Evolutionary conservation across 2,329 filamentous ascomycete species (phyloP).

Genomic region (Xylaria sp.): DNA sequence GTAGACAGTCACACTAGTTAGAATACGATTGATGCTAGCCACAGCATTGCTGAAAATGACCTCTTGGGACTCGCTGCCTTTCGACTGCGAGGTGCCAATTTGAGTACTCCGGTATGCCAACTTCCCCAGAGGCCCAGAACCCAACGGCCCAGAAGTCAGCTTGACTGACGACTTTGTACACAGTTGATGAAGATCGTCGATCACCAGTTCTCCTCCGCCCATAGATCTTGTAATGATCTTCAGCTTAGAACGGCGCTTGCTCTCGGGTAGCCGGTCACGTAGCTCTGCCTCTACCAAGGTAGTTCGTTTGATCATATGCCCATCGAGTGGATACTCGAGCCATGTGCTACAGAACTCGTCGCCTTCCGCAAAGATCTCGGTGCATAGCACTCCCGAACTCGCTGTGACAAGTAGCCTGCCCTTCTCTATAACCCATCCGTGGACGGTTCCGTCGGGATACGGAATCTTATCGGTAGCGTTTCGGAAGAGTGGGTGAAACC

Average conservation of each 20-base stretch:
- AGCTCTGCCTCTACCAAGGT: slow-evolving; percentile 77
- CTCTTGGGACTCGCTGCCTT: slow-evolving; percentile 72
- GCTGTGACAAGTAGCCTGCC: slow-evolving; percentile 78
- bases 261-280: slow-evolving; percentile 71
- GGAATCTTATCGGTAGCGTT: slow-evolving; percentile 74
- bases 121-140: slow-evolving; percentile 65
- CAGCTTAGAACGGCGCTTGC: slow-evolving; percentile 73
- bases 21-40: slow-evolving; percentile 70
- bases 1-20: slow-evolving; percentile 77
- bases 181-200: slow-evolving; percentile 77
- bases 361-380: slow-evolving; percentile 82
- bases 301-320: slow-evolving; percentile 71
- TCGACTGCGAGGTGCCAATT: slow-evolving; percentile 73
- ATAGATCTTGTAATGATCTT: slow-evolving; percentile 77
- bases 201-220: slow-evolving; percentile 72
- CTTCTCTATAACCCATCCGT: slow-evolving; percentile 84
- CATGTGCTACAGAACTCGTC: slow-evolving; percentile 80
- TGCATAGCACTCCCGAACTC: slow-evolving; percentile 79
- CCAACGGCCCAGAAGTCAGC: slow-evolving; percentile 68
- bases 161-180: slow-evolving; percentile 77
- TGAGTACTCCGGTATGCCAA: slow-evolving; percentile 77
- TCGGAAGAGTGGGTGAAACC: slow-evolving; percentile 87
- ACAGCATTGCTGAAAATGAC: slow-evolving; percentile 72
- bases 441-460: slow-evolving; percentile 74
- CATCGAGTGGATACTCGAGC: slow-evolving; percentile 77